phyloP scores from a whole-genome alignment of 2,329 filamentous ascomycete species.

The Beauveria sp. region DNA sequence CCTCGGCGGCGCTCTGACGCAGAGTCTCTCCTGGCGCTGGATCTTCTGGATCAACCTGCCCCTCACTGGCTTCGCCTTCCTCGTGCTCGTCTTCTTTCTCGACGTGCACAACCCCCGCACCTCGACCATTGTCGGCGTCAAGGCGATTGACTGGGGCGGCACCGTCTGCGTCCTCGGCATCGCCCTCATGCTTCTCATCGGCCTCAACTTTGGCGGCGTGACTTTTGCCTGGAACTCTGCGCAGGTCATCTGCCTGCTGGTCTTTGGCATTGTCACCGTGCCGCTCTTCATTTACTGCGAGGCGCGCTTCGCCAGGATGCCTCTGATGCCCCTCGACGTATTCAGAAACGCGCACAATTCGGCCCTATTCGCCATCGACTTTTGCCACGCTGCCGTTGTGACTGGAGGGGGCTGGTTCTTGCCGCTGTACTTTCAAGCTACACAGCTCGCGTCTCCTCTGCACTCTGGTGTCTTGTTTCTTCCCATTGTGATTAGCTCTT shows the following conservation, averaged over 20 bases:
- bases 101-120: constrained; percentile 61
- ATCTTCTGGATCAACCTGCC: constrained; percentile 48
- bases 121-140: constrained; percentile 51
- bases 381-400: constrained; percentile 38
- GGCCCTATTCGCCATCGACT: constrained; percentile 42
- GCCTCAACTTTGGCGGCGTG: constrained; percentile 61
- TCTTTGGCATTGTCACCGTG: constrained; percentile 47
- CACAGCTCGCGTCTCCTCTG: constrained; percentile 39
- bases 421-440: constrained; percentile 66
- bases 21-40: constrained; percentile 42
- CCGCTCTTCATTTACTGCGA: constrained; percentile 53
- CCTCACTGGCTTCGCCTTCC: constrained; percentile 45
- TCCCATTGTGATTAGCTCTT: constrained; percentile 20
- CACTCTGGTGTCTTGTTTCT: constrained; percentile 8
- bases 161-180: constrained; percentile 55
- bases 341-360: constrained; percentile 50
- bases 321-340: constrained; percentile 59
- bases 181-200: constrained; percentile 62
- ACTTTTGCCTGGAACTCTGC: constrained; percentile 54
- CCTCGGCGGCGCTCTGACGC: constrained; percentile 56
- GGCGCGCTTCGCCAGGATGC: constrained; percentile 54
- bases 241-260: constrained; percentile 53
- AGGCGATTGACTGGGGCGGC: constrained; percentile 54
- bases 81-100: constrained; percentile 54
- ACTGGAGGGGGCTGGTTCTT: constrained; percentile 63